These are phyloP conservation scores for Arachis hypogaea DNA, from an alignment of 306 rosid species.

Conservation along the genomic window DNA sequence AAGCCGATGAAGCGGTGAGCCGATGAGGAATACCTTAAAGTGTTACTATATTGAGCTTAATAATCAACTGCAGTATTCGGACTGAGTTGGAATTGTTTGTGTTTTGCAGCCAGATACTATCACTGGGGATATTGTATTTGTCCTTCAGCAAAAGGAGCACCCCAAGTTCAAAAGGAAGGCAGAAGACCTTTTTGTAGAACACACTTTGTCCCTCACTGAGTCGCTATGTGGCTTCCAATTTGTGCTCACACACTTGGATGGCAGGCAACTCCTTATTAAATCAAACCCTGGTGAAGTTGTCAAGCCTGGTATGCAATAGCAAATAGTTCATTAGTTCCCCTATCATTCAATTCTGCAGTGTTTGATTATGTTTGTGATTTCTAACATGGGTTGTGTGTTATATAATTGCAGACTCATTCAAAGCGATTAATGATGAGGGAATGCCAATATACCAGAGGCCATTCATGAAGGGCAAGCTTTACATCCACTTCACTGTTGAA, in stretches of 20 bases:
- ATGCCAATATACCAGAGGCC: conserved; percentile 93
- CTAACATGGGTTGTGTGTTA: neutral
- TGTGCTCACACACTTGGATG: conserved; percentile 77
- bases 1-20: conserved; percentile 94
- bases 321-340: neutral
- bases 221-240: conserved; percentile 95
- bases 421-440: conserved; percentile 90
- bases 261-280: conserved; percentile 89
- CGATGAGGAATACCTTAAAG: neutral
- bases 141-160: conserved; percentile 93
- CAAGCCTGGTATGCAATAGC: conserved; percentile 70
- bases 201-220: conserved; percentile 77
- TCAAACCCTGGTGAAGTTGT: conserved; percentile 90
- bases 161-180: conserved; percentile 84
- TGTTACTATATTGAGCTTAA: neutral
- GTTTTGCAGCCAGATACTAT: conserved; percentile 83
- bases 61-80: neutral
- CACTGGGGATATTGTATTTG: conserved; percentile 94
- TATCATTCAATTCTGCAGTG: too few species aligned
- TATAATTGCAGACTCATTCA: conserved; percentile 66
- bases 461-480: conserved; percentile 91
- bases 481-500: conserved; percentile 84
- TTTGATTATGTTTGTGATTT: neutral
- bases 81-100: conserved; percentile 24
- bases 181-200: conserved; percentile 83